Evolutionary conservation across 2,329 filamentous ascomycete genomes (phyloP).

Genomic region (Pseudogymnoascus sp.): DNA sequence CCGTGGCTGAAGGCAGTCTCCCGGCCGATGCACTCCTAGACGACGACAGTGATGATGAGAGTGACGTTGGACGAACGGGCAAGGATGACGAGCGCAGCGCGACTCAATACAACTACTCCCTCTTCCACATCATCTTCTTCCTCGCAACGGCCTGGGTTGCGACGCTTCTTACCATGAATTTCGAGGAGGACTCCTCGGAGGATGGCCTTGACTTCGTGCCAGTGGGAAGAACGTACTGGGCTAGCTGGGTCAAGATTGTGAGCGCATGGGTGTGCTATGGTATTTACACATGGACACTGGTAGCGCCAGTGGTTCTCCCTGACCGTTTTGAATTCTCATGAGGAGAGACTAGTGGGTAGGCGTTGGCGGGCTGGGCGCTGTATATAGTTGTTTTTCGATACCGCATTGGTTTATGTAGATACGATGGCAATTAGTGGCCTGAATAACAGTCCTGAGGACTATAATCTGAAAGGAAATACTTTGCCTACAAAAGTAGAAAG

Average conservation of each 20-base stretch:
- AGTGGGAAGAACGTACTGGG: constrained; percentile 91
- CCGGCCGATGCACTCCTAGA: constrained; percentile 82
- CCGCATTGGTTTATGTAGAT: neutral
- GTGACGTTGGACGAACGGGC: constrained; percentile 50
- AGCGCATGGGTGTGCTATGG: constrained; percentile 94
- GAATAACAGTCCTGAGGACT: neutral
- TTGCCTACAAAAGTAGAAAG: neutral
- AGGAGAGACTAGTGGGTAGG: constrained; percentile 1
- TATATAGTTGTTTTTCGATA: neutral
- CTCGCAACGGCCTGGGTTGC: constrained; percentile 93
- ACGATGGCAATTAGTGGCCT: neutral
- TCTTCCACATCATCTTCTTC: constrained; percentile 98
- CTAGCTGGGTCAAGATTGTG: constrained; percentile 98
- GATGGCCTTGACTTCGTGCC: constrained; percentile 77
- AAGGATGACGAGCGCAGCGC: constrained; percentile 83
- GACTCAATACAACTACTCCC: constrained; percentile 92
- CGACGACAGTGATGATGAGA: constrained; percentile 57
- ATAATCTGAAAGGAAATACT: neutral
- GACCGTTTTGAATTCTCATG: constrained; percentile 67
- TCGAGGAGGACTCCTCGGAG: constrained; percentile 57
- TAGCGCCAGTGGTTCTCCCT: constrained; percentile 78
- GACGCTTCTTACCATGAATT: constrained; percentile 76
- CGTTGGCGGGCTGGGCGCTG: neutral
- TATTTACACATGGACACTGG: constrained; percentile 87
- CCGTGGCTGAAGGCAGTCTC: constrained; percentile 85